A percentile compares a stretch with the other conserved stretches of the same genome.
Evolutionary conservation across 805 yeast species (phyloP).

Genomic region (Saccharomyces jurei): DNA sequence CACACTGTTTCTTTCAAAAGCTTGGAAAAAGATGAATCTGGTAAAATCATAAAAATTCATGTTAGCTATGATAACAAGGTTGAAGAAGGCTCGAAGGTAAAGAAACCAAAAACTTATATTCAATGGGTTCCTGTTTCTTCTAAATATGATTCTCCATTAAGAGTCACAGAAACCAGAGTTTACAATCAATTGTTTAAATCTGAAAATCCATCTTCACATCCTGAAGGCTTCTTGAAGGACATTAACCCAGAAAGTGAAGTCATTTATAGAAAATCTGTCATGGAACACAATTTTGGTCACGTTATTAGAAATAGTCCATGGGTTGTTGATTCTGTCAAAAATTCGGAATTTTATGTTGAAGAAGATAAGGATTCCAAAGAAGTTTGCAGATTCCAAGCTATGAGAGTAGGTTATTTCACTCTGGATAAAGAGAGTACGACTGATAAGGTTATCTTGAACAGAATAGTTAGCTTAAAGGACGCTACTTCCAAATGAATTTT

Average conservation of each 20-base stretch:
- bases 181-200: constrained; percentile 82
- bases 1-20: constrained; percentile 65
- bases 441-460: constrained; percentile 64
- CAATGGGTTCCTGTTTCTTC: constrained; percentile 87
- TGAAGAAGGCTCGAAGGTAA: constrained; percentile 32
- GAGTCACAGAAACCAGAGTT: constrained; percentile 68
- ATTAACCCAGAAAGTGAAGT: constrained; percentile 74
- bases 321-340: constrained; percentile 49
- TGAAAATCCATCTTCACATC: constrained; percentile 83
- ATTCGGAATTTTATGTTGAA: constrained; percentile 57
- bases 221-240: constrained; percentile 82
- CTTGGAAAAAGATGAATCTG: constrained; percentile 48
- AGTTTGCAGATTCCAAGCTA: constrained; percentile 94
- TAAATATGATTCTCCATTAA: constrained; percentile 54
- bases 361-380: constrained; percentile 61
- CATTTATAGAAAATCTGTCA: constrained; percentile 52
- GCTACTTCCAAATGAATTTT: constrained; percentile 34
- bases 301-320: constrained; percentile 68
- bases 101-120: constrained; percentile 89
- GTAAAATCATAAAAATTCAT: constrained; percentile 60
- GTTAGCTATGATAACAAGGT: constrained; percentile 71
- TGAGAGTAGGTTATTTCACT: constrained; percentile 93
- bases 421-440: constrained; percentile 68
- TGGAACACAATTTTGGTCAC: constrained; percentile 71
- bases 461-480: constrained; percentile 90